Conservation (phyloP, 202 grass and related monocot species). For the Panicum virgatum region DNA sequence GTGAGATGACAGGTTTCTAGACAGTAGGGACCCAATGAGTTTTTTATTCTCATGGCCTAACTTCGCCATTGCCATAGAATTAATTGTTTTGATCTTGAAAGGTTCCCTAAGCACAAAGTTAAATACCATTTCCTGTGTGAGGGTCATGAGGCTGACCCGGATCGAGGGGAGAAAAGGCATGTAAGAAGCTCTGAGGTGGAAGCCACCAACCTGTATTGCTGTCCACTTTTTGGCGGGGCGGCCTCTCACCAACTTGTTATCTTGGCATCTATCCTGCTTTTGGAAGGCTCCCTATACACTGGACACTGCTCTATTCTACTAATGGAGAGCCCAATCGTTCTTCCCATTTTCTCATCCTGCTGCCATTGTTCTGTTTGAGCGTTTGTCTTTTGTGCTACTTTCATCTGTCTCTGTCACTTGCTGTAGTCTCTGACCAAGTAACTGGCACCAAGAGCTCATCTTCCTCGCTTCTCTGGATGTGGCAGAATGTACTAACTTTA, state of each 20-base stretch:
- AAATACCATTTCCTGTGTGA: slow-evolving; percentile 31
- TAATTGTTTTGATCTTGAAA: slow-evolving; percentile 21
- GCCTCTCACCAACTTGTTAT: slow-evolving; percentile 34
- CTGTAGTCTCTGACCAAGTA: slow-evolving; percentile 5
- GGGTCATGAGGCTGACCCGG: slow-evolving; percentile 13
- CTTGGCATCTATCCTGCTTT: slow-evolving; percentile 41
- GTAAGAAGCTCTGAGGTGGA: slow-evolving; percentile 42
- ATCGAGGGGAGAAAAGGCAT: slow-evolving; percentile 9
- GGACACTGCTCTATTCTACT: slow-evolving; percentile 21
- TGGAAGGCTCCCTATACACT: slow-evolving; percentile 7
- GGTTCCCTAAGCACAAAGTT: slow-evolving; percentile 36
- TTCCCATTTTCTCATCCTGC: background rate
- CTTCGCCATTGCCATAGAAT: slow-evolving; percentile 52
- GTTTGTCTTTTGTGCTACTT: background rate
- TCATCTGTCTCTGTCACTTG: background rate
- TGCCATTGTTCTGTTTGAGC: background rate
- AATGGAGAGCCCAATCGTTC: slow-evolving; percentile 1
- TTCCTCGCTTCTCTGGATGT: slow-evolving; percentile 15
- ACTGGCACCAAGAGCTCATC: slow-evolving; percentile 3
- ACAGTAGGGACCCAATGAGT: slow-evolving; percentile 28
- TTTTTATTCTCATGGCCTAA: slow-evolving; percentile 50
- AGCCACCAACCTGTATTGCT: slow-evolving; percentile 39
- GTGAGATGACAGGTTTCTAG: slow-evolving; percentile 23
- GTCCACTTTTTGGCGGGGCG: slow-evolving; percentile 27
- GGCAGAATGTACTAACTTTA: slow-evolving; percentile 20